Evolutionary conservation across 2,329 filamentous ascomycete species (phyloP), one percentile per base, ranked within the genome.

Genomic region (Epicoccum nigrum): DNA sequence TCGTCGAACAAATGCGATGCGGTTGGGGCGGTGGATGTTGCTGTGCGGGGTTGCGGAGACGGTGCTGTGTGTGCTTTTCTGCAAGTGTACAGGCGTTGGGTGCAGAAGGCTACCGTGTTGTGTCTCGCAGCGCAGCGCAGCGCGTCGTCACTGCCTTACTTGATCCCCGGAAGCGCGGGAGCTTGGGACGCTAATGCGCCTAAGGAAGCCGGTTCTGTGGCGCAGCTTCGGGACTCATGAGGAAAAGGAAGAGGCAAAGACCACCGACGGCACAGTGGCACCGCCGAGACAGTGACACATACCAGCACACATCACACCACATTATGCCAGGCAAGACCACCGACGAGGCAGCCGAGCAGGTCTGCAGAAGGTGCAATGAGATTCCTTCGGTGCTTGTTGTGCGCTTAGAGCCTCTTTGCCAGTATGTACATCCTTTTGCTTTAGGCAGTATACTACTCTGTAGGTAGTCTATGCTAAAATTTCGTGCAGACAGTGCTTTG

Each of bases 401-500:
- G 51, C 82, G 86, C 51, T 75, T 76, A 15, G 83, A 86, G 61
- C 78, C 78, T 21, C 77, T 87, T 13, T 89, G 86, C 79, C 76
- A 76, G 81, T 85, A 69, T 61, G 78, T 64, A 7, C 31, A 12
- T 16, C 39, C 3, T 52, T 40, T 41, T 20, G 33, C 12, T 28
- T 23, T 20, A 38, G 27, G 45, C 34, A 44, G 35, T 40, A 51
- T 33, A 6, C 9, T 9, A 1, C 6, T 25, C 23, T 25, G 23
- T 25, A 25, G 6, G 6, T 25, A 9, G 23, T n/a, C n/a, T n/a
- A 25, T 25, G 47, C 62, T 63, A 57, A 64, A 56, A 51, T 48
- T 51, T 38, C 4, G 23, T 23, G 38, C 60, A 90, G 87, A 48
- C 75, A 81, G 56, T 97, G 94, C 76, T 97, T 93, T 75, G 77